Base-by-base conservation (phyloP, 2,329 filamentous ascomycete genomes). In the Capronia coronata region DNA sequence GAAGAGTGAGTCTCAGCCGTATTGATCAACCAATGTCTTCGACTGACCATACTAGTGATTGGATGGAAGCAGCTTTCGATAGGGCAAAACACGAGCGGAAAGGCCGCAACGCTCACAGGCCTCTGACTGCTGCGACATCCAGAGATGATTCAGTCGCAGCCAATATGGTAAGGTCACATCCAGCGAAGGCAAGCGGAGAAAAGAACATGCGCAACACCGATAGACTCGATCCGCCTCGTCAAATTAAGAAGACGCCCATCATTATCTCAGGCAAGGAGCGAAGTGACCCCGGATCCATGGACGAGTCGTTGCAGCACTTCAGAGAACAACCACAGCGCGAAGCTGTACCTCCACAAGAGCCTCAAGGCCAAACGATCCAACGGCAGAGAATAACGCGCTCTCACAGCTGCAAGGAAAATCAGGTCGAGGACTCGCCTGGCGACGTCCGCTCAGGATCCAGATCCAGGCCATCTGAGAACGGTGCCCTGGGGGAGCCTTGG, bases 401-500 rank as follows among this genome's bases (percentile, higher is more conserved):
- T 10, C 49, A 34, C 18, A 43, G 43, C n/a, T 11, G 18, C 11
- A 25, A 11, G 10, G n/a, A 39, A 23, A n/a, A 22, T 11, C 22
- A 14, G n/a, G 21, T 9, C 13, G 46, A 21, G 22, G 10, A 13
- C 10, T 14, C 25, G 14, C 27, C 22, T 21, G 29, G 21, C n/a
- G 25, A 47, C 5, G 10, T 2, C 16, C 42, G 5, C n/a, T 21
- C 38, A 14, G 34, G 39, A 8, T 14, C 25, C 38, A 14, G 34
- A 43, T n/a, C 19, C n/a, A 52, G 38, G 21, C 48, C 48, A n/a
- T 62, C 60, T 0, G 40, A 50, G 32, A 39, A 44, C 22, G 54
- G 53, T 14, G 46, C 40, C 30, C 44, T 63, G 10, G 62, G 60
- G 18, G 37, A 48, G 11, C 48, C 50, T 16, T 65, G 63, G 63